Conservation (phyloP, 208 protist genomes). For the Angomonas deanei region DNA sequence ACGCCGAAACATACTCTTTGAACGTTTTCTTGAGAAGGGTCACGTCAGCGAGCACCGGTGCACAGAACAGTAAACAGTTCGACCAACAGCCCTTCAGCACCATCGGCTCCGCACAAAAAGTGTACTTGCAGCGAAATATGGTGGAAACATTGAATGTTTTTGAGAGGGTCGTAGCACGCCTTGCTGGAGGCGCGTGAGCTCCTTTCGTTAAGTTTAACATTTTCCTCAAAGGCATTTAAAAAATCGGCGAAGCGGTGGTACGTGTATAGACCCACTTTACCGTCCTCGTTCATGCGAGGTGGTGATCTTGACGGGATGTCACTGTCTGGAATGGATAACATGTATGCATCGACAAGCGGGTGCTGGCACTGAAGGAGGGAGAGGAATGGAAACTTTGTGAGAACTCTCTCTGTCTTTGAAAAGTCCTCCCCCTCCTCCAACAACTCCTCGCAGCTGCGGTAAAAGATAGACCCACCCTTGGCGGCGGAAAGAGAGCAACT, state of each 20-base stretch:
- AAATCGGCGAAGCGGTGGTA: too few relatives aligned
- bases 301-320: not conserved
- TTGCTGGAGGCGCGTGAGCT: too few relatives aligned
- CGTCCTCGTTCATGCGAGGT: not conserved
- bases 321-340: not conserved
- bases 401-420: conserved; percentile 8
- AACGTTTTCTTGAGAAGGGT: conserved; percentile 17
- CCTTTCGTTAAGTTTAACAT: too few relatives aligned
- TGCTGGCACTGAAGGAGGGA: conserved; percentile 30
- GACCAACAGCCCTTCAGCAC: conserved; percentile 55
- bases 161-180: not conserved
- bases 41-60: conserved; percentile 48
- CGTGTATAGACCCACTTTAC: too few relatives aligned
- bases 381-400: conserved; percentile 31
- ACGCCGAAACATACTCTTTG: not conserved
- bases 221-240: too few relatives aligned
- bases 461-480: conserved; percentile 13
- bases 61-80: conserved; percentile 46
- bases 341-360: conserved; percentile 17
- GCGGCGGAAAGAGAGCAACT: conserved; percentile 3
- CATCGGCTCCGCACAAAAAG: conserved; percentile 34
- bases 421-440: not conserved
- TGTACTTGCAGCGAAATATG: conserved; percentile 21
- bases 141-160: not conserved
- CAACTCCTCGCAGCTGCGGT: conserved; percentile 33